Conservation (phyloP, 345 rosid genomes). For the Acer campestre region DNA sequence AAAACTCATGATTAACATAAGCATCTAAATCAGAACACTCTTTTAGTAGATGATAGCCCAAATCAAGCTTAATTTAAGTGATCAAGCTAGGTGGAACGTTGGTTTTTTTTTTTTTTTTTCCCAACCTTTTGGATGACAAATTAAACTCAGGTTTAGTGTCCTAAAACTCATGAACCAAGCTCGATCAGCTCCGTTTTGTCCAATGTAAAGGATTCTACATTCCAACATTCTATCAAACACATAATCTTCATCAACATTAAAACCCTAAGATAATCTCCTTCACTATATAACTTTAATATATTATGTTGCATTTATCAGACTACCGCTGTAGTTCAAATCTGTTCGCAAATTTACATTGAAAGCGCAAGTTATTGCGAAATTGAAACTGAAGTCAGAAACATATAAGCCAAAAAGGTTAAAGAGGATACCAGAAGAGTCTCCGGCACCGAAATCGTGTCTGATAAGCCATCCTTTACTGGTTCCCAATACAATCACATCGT, state of each 20-base stretch:
- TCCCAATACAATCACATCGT: conserved; percentile 87
- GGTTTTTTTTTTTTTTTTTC: no score
- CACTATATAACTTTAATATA: neutral
- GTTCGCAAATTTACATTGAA: neutral
- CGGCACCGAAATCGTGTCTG: conserved; percentile 85
- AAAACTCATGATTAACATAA: neutral
- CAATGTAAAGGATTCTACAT: neutral
- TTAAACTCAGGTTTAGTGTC: neutral
- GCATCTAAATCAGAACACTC: neutral
- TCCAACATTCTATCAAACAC: neutral
- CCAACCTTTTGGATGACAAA: neutral
- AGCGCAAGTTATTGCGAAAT: neutral
- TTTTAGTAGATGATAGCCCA: neutral
- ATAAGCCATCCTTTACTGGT: conserved; percentile 97
- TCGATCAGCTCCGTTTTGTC: conserved; percentile 4
- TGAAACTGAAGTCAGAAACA: no score
- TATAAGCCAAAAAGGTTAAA: neutral
- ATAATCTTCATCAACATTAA: neutral
- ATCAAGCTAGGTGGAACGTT: neutral
- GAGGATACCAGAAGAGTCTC: conserved; percentile 65
- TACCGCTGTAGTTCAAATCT: neutral
- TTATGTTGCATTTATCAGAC: neutral
- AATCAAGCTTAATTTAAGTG: conserved; percentile 10
- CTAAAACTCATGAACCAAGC: neutral
- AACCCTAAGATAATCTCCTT: no score